Conservation (phyloP, 495 filamentous ascomycete genomes). For the Talaromyces trachyspermus region DNA sequence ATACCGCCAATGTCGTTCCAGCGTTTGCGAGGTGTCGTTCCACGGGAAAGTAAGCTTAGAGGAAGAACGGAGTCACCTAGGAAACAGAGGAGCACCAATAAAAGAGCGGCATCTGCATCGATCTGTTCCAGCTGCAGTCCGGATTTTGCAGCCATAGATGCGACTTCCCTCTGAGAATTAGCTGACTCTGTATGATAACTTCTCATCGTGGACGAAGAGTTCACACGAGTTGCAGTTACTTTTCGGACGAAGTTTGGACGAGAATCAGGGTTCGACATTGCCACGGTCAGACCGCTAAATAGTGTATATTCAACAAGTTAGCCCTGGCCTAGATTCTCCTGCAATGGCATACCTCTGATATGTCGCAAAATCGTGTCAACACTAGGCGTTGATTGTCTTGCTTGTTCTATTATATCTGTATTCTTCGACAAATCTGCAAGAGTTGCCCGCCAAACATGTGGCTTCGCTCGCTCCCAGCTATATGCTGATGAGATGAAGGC, state of each 20-base stretch:
- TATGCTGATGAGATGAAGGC: too few species aligned
- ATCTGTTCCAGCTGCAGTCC: neutral
- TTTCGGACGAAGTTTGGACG: neutral
- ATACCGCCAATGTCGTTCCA: neutral
- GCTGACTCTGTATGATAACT: neutral
- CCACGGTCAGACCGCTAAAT: neutral
- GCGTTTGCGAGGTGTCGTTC: neutral
- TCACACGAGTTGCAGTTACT: neutral
- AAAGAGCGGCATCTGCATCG: neutral
- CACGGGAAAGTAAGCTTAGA: neutral
- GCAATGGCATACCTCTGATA: neutral
- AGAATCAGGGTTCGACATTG: neutral
- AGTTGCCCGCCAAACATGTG: neutral
- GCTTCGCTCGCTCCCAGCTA: neutral
- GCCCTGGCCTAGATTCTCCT: neutral
- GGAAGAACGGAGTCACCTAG: neutral
- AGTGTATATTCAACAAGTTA: neutral
- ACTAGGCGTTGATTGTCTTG: neutral
- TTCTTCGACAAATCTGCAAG: neutral
- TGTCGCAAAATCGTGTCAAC: neutral
- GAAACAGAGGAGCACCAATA: neutral
- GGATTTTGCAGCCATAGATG: neutral
- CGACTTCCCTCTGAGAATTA: neutral
- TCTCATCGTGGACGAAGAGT: neutral
- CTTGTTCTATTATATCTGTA: neutral